Conservation (phyloP, 371 early-diverging fungal genomes). For the Lichtheimia ramosa region DNA sequence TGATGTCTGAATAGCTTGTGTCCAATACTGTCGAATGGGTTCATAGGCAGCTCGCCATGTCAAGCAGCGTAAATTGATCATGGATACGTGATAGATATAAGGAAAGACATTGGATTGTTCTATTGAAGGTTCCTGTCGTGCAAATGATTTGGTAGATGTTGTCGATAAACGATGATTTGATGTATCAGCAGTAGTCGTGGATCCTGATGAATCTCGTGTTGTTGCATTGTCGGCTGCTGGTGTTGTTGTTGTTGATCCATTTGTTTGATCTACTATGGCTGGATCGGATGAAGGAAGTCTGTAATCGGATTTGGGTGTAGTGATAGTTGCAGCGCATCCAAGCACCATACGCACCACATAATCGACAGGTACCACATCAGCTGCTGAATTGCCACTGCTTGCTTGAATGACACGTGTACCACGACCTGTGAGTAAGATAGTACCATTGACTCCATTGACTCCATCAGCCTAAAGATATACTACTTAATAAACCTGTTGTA, state of each 20-base stretch:
- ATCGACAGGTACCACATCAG: constrained; percentile 62
- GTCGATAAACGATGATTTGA: too few relatives aligned
- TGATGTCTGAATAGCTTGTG: constrained; percentile 22
- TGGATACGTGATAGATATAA: constrained; percentile 36
- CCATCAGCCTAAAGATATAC: constrained; percentile 46
- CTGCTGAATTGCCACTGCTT: constrained; percentile 30
- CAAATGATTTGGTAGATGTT: too few relatives aligned
- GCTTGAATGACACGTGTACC: constrained; percentile 39
- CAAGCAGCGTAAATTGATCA: constrained; percentile 25
- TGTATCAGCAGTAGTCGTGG: background rate
- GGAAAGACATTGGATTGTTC: constrained; percentile 20
- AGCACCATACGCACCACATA: constrained; percentile 43
- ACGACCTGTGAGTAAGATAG: constrained; percentile 37
- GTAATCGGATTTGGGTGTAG: constrained; percentile 15
- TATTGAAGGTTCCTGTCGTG: too few relatives aligned
- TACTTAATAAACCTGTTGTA: background rate
- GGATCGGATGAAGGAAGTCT: constrained; percentile 3
- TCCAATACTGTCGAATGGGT: constrained; percentile 49
- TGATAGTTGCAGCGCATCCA: constrained; percentile 34
- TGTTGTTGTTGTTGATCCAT: background rate
- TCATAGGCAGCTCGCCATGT: constrained; percentile 44
- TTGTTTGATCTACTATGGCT: background rate
- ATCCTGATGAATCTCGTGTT: constrained; percentile 2
- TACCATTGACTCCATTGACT: constrained; percentile 55
- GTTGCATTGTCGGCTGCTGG: background rate